A percentile compares a stretch with the other conserved stretches of the same genome.
Evolutionary conservation across 2,329 filamentous ascomycete genomes (phyloP).

Genomic region (Alternaria sp.): DNA sequence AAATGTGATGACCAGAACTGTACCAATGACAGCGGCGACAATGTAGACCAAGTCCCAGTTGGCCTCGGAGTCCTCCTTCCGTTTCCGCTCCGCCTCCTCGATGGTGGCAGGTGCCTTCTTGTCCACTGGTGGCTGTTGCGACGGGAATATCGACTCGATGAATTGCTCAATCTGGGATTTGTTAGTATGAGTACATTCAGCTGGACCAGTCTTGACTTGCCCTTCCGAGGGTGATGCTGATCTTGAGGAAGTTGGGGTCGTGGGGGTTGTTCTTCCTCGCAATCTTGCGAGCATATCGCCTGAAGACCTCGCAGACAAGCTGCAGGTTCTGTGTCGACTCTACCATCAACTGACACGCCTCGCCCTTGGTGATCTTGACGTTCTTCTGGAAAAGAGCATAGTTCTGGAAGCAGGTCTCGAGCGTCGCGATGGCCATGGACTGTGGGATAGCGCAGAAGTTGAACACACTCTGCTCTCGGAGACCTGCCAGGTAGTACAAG

Average conservation of each 20-base stretch:
- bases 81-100: slow-evolving; percentile 64
- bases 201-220: slow-evolving; percentile 54
- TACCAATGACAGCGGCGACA: slow-evolving; percentile 68
- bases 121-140: slow-evolving; percentile 70
- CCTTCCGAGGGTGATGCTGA: slow-evolving; percentile 88
- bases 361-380: slow-evolving; percentile 95
- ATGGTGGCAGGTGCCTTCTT: slow-evolving; percentile 47
- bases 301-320: slow-evolving; percentile 82
- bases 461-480: slow-evolving; percentile 96
- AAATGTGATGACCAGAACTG: slow-evolving; percentile 73
- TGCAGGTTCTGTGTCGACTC: slow-evolving; percentile 90
- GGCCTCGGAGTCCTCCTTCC: slow-evolving; percentile 59
- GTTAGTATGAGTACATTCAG: slow-evolving; percentile 6
- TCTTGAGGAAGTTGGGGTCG: slow-evolving; percentile 90
- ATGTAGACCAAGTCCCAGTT: slow-evolving; percentile 68
- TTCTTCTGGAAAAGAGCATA: slow-evolving; percentile 83
- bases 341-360: slow-evolving; percentile 89
- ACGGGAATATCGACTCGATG: slow-evolving; percentile 91
- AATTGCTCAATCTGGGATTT: slow-evolving; percentile 83
- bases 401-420: slow-evolving; percentile 93
- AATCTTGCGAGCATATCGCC: slow-evolving; percentile 77
- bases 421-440: slow-evolving; percentile 93
- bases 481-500: slow-evolving; percentile 94
- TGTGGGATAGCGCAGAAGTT: slow-evolving; percentile 99
- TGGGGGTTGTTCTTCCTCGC: slow-evolving; percentile 92